Conservation (phyloP, 2,329 filamentous ascomycete genomes). For the Aspergillus udagawae region DNA sequence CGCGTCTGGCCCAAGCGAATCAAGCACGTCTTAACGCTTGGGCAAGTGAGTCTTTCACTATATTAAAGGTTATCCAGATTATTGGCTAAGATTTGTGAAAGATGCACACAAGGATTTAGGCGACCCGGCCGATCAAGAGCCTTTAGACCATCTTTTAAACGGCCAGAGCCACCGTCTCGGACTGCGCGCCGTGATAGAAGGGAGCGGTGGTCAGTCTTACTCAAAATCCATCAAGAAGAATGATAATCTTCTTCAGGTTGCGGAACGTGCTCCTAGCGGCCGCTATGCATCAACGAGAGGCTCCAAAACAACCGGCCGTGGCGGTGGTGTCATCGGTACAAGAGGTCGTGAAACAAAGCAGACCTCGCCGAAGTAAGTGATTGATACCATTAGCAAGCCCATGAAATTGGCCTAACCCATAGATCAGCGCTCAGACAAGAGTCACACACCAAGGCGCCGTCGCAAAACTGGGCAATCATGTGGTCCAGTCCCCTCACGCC, state of each 20-base stretch:
- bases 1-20: conserved; percentile 23
- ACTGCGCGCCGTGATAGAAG: conserved; percentile 20
- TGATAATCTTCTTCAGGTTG: conserved; percentile 1
- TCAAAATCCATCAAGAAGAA: background rate
- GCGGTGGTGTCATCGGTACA: conserved; percentile 22
- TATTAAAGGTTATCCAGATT: background rate
- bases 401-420: background rate
- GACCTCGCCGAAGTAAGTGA: background rate
- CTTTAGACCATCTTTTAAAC: conserved; percentile 29
- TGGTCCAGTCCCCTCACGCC: background rate
- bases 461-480: conserved; percentile 4
- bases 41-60: conserved; percentile 27
- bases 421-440: background rate
- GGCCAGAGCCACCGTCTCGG: conserved; percentile 38
- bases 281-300: background rate
- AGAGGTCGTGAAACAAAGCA: conserved; percentile 11
- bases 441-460: conserved; percentile 2
- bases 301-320: conserved; percentile 14
- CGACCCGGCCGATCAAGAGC: conserved; percentile 27
- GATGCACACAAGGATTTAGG: conserved; percentile 27
- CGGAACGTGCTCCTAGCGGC: background rate
- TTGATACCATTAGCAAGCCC: background rate
- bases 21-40: conserved; percentile 25
- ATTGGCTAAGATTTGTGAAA: conserved; percentile 16
- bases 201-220: conserved; percentile 14